phyloP scores from a whole-genome alignment of 441 rosid species.

The Pelargonium australe region DNA sequence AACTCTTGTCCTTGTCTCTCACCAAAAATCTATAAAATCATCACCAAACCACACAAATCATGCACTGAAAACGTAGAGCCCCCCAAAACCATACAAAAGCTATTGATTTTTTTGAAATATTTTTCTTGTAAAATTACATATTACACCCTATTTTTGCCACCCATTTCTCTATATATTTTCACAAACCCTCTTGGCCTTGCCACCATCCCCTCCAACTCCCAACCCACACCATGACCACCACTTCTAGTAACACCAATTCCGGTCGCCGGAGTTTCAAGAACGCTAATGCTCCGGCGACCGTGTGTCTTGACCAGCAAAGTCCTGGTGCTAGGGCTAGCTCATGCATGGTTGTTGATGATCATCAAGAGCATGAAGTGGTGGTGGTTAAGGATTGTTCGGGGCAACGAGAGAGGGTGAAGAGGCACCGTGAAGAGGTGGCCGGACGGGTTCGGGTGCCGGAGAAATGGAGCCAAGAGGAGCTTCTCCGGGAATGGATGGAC shows the following conservation, averaged over 20 bases:
- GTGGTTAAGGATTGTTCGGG: conserved; percentile 19
- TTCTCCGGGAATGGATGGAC: conserved; percentile 63
- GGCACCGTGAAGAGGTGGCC: conserved; percentile 53
- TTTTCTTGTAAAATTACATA: no score
- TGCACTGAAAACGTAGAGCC: conserved; percentile 4
- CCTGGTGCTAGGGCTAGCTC: no score
- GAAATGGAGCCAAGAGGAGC: conserved; percentile 55
- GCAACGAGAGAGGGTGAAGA: conserved; percentile 55
- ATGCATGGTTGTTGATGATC: not conserved
- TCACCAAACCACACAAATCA: not conserved
- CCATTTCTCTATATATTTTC: not conserved
- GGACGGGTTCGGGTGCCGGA: conserved; percentile 64
- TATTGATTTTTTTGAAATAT: not conserved
- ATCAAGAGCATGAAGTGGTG: not conserved
- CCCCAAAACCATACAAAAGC: not conserved
- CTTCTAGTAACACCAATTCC: no score
- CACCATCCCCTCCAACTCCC: not conserved
- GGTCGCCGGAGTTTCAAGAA: no score
- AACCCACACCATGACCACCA: no score
- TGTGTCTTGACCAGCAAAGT: no score
- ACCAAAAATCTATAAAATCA: not conserved
- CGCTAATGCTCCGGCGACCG: no score
- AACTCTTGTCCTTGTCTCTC: no score
- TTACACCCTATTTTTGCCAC: not conserved
- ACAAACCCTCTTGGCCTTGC: not conserved